Conservation (phyloP, 2,329 filamentous ascomycete species). For the Sporothrix inflata region DNA sequence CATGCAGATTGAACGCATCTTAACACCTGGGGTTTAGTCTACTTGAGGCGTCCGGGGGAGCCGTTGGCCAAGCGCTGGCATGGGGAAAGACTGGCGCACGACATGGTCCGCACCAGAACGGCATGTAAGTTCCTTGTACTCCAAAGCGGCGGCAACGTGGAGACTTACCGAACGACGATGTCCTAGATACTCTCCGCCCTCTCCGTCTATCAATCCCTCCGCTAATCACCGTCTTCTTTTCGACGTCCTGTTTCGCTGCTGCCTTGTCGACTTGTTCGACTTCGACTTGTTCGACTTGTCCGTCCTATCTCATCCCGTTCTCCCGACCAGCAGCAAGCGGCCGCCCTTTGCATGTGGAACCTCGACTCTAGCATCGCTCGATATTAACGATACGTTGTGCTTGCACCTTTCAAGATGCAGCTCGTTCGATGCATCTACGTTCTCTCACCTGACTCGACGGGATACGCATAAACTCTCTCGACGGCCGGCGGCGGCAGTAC, state of each 20-base stretch:
- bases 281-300: constrained; percentile 13
- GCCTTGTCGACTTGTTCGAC: constrained; percentile 13
- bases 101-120: background rate
- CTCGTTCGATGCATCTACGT: background rate
- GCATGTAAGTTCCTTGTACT: background rate
- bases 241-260: background rate
- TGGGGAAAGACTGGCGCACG: constrained; percentile 1
- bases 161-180: background rate
- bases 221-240: background rate
- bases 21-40: constrained; percentile 1
- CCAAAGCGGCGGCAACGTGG: background rate
- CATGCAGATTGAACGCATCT: background rate
- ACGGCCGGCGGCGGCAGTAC: background rate
- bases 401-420: background rate
- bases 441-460: background rate
- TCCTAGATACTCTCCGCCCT: background rate
- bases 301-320: background rate
- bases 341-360: constrained; percentile 1
- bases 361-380: background rate
- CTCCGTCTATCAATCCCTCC: background rate
- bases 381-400: background rate
- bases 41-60: background rate
- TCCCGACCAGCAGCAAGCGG: background rate
- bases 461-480: background rate
- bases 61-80: background rate